Evolutionary conservation across 2,329 filamentous ascomycete genomes (phyloP).

Genomic region (Scedosporium dehoogii): DNA sequence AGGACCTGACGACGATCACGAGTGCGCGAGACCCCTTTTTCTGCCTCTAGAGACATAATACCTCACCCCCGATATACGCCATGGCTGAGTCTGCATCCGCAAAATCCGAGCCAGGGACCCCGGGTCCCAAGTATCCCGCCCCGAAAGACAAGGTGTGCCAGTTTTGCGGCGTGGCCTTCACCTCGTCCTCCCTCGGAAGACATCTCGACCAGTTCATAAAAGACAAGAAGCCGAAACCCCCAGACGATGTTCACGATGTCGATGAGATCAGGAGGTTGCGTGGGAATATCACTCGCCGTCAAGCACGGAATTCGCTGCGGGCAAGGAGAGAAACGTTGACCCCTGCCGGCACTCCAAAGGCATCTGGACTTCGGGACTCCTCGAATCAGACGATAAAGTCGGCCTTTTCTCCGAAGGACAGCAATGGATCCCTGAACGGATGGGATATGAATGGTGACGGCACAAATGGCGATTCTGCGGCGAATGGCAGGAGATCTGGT

Average conservation of each 20-base stretch:
- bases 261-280: slow-evolving; percentile 78
- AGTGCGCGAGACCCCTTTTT: not conserved
- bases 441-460: slow-evolving; percentile 8
- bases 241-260: slow-evolving; percentile 83
- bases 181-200: slow-evolving; percentile 83
- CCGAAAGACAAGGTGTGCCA: slow-evolving; percentile 81
- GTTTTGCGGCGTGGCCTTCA: slow-evolving; percentile 83
- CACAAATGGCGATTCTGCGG: slow-evolving; percentile 15
- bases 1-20: not conserved
- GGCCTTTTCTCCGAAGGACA: slow-evolving; percentile 27
- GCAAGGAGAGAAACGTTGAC: slow-evolving; percentile 52
- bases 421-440: slow-evolving; percentile 13
- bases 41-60: not conserved
- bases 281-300: slow-evolving; percentile 75
- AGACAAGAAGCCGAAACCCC: slow-evolving; percentile 78
- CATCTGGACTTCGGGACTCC: slow-evolving; percentile 17
- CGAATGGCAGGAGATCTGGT: slow-evolving; percentile 23
- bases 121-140: slow-evolving; percentile 23
- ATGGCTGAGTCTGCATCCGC: slow-evolving; percentile 24
- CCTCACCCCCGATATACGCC: slow-evolving; percentile 7
- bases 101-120: slow-evolving; percentile 27
- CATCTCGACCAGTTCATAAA: slow-evolving; percentile 93
- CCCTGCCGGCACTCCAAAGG: slow-evolving; percentile 38
- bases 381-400: slow-evolving; percentile 22
- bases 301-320: slow-evolving; percentile 57